Base-by-base conservation (phyloP, 805 yeast species). In the Wickerhamomyces bovis region DNA sequence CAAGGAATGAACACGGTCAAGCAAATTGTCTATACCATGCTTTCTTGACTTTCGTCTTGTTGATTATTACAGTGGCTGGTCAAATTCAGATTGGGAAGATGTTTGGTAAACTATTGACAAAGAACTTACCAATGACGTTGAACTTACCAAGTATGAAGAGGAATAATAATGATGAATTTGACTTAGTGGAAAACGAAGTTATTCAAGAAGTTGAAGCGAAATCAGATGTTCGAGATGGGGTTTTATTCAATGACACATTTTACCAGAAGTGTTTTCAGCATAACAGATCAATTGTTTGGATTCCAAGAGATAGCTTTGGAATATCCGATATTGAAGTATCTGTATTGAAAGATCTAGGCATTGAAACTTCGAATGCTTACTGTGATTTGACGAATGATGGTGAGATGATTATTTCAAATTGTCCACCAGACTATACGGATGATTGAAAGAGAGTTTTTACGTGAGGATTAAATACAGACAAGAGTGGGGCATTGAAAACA, bases 21-120 rank as follows among this genome's bases (percentile, higher is more conserved):
- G 73, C 65, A 48, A 70, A 63, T 39, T 75, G 71, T 67, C 71
- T 58, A 45, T 64, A 63, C 21, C 83, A 76, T 43, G 81, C 78
- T 5, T 67, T 75, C 42, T 51, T 77, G 9, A 83, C 83, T 79
- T 58, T 78, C 3, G 38, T 74, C 2, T 64, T 80, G 0, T 61
- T 85, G 28, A 50, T 77, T 2, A 51, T 65, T 2, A 87, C 96
- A 0, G 64, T 81, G 4, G 71, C 77, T 30, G 77, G 74, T 1
- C 89, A 89, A 52, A 59, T 71, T 38, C 70, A 74, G 7, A 68
- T 85, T 10, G 73, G 76, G 42, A 63, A 59, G 36, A 60, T 73
- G 39, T 81, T 66, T 48, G 61, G 62, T 3, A 65, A 60, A 4
- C 52, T 69, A 43, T 56, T 69, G 31, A 38, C 38, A 2, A 58